Percentiles rank a stretch among this genome's conserved stretches.
phyloP scores from a whole-genome alignment of 2,329 filamentous ascomycete genomes.

The Thelonectria olida region DNA sequence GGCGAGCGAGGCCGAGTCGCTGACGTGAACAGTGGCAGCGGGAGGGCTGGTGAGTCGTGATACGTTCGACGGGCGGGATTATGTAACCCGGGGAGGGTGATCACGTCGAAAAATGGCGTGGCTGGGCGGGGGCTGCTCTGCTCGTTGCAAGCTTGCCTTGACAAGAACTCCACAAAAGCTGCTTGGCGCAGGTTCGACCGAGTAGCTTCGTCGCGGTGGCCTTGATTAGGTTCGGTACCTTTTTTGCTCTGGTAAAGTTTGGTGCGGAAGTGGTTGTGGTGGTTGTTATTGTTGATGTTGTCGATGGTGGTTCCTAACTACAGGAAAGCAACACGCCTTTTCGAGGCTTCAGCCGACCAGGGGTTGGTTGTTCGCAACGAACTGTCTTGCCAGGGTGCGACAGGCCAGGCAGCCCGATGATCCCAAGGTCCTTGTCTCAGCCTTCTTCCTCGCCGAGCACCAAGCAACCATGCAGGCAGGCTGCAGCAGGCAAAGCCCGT shows the following conservation, averaged over 20 bases:
- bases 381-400: background rate
- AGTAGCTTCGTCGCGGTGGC: background rate
- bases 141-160: constrained; percentile 17
- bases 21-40: constrained; percentile 38
- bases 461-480: background rate
- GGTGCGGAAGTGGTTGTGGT: background rate
- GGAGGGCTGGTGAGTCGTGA: constrained; percentile 35
- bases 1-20: constrained; percentile 39
- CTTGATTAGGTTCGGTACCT: background rate
- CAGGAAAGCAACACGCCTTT: too few species aligned
- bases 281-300: too few species aligned
- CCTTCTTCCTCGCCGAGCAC: background rate
- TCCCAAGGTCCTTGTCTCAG: constrained; percentile 7
- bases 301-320: too few species aligned
- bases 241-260: background rate
- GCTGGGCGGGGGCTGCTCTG: constrained; percentile 33
- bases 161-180: constrained; percentile 26
- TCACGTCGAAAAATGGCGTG: constrained; percentile 41
- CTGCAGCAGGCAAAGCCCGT: background rate
- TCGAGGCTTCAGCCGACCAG: background rate
- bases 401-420: too few species aligned
- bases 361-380: background rate
- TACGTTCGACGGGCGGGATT: constrained; percentile 38
- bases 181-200: constrained; percentile 18
- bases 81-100: constrained; percentile 41